phyloP scores from a whole-genome alignment of 2,329 filamentous ascomycete species.

The Paecilomyces sp. region DNA sequence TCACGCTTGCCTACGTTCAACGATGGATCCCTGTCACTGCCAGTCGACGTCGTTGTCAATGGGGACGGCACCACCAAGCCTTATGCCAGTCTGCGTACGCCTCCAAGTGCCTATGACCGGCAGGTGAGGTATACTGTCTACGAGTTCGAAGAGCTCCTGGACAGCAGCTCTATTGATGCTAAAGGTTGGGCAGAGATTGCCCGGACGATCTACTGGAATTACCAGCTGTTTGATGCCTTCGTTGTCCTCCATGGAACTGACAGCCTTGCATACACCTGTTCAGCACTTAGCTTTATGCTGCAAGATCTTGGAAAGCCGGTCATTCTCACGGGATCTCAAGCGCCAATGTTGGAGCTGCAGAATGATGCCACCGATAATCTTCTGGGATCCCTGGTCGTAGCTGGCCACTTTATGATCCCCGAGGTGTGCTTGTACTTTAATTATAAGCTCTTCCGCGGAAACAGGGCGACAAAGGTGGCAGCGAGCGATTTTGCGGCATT shows the following conservation, averaged over 20 bases:
- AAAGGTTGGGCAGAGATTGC: constrained; percentile 82
- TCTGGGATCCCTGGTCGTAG: constrained; percentile 78
- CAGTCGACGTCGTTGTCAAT: constrained; percentile 50
- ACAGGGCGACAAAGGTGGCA: constrained; percentile 80
- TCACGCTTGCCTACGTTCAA: constrained; percentile 80
- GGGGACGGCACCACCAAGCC: constrained; percentile 40
- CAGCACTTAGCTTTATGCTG: constrained; percentile 89
- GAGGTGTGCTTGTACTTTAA: constrained; percentile 94
- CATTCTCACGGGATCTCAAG: constrained; percentile 74
- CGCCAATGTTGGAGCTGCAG: constrained; percentile 83
- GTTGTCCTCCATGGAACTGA: constrained; percentile 88
- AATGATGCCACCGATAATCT: constrained; percentile 89
- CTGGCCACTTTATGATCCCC: constrained; percentile 85
- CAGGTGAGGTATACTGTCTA: constrained; percentile 77
- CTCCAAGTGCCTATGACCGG: constrained; percentile 69
- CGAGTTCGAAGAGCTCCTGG: constrained; percentile 77
- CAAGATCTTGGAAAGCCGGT: constrained; percentile 86
- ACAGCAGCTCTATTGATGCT: constrained; percentile 84
- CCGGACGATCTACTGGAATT: constrained; percentile 71
- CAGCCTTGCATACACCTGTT: constrained; percentile 81
- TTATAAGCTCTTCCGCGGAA: constrained; percentile 81
- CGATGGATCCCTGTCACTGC: constrained; percentile 56
- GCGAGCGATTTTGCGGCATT: constrained; percentile 83
- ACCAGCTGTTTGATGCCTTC: constrained; percentile 82
- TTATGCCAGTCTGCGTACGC: constrained; percentile 69